Conservation (phyloP, 768 basidiomycete species). For the Lactifluus pinguis region DNA sequence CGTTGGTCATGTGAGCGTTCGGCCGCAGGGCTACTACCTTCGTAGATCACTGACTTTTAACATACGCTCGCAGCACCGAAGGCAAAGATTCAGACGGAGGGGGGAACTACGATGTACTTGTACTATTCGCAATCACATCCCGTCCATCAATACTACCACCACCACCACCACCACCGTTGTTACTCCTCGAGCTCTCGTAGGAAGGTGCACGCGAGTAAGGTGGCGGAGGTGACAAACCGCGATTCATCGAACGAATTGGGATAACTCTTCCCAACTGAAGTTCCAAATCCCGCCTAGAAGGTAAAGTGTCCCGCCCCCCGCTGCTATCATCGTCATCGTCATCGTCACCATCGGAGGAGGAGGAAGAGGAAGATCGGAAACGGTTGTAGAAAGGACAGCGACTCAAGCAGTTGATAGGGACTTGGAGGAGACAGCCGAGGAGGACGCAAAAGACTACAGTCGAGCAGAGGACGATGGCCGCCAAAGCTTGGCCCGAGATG, state of each 20-base stretch:
- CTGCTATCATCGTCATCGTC: background rate
- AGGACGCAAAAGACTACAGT: slow-evolving; percentile 1
- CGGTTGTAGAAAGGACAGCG: too few relatives aligned
- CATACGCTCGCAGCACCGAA: background rate
- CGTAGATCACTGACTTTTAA: background rate
- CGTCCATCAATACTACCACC: background rate
- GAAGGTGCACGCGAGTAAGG: slow-evolving; percentile 14
- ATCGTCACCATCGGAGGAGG: too few relatives aligned
- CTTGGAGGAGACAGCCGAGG: background rate
- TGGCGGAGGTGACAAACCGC: slow-evolving; percentile 2
- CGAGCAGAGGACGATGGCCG: background rate
- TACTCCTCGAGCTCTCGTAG: slow-evolving; percentile 1
- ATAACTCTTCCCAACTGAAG: background rate
- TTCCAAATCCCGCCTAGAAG: background rate
- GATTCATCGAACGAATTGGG: background rate
- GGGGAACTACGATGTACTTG: background rate
- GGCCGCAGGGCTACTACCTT: background rate
- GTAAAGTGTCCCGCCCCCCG: too few relatives aligned
- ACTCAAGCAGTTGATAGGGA: background rate
- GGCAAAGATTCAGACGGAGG: background rate
- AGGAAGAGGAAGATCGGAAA: background rate
- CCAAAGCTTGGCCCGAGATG: slow-evolving; percentile 1
- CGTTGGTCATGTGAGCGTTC: background rate
- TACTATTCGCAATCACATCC: background rate
- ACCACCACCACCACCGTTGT: background rate